Evolutionary conservation across 305 asterid species (phyloP).

Genomic region (Fraxinus ornus): DNA sequence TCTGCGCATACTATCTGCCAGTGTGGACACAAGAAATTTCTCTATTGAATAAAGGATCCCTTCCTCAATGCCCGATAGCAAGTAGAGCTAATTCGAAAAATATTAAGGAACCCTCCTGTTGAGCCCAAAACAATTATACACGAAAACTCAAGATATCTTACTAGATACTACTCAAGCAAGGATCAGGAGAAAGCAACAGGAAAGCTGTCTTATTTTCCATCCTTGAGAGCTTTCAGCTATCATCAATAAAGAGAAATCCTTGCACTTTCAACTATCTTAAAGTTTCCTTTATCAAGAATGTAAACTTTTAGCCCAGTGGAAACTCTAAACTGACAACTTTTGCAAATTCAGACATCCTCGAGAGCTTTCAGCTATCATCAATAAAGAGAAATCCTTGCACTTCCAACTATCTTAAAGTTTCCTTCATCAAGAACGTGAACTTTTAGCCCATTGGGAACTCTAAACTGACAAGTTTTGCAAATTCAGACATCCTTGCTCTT

Average conservation of each 20-base stretch:
- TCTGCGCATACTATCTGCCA: conserved; percentile 90
- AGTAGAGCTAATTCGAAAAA: background rate
- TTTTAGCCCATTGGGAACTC: background rate
- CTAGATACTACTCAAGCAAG: conserved; percentile 3
- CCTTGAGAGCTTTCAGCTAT: background rate
- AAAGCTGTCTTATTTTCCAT: conserved; percentile 6
- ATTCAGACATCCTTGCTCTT: background rate
- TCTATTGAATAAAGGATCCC: conserved; percentile 25
- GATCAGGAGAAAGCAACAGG: conserved; percentile 14
- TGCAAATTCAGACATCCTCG: background rate
- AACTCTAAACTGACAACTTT: background rate
- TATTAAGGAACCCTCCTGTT: conserved; percentile 17
- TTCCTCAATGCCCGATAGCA: conserved; percentile 27
- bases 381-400: background rate
- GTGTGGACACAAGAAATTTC: conserved; percentile 56
- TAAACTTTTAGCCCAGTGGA: background rate
- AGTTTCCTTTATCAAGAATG: background rate
- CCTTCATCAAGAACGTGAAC: background rate
- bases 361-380: background rate
- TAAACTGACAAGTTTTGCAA: background rate
- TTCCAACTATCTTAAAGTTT: background rate
- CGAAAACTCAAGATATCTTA: background rate
- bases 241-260: background rate
- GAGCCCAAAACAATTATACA: conserved; percentile 30
- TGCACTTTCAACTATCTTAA: background rate